Base-by-base conservation (phyloP, 805 yeast species). In the Alloascoidea hylecoeti region DNA sequence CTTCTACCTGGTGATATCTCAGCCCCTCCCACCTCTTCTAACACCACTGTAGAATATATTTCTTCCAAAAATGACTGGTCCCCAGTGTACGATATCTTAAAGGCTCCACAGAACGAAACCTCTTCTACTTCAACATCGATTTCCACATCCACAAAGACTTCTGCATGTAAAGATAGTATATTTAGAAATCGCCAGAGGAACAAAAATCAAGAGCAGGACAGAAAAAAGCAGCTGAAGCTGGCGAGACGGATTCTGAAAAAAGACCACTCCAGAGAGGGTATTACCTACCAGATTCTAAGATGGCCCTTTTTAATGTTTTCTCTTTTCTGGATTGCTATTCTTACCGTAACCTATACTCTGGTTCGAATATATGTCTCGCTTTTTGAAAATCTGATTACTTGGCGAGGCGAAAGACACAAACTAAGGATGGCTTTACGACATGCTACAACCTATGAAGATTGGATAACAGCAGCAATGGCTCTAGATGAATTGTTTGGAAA, bases 301-400 rank as follows among this genome's bases (percentile, higher is more conserved):
- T 80, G 79, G 70, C 94, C 92, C 0, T 53, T 78, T 3, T 57
- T 81, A 39, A 35, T 69, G 0, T 55, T 70, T 14, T 69, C 75
- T 1, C 44, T 68, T 2, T 19, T 58, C 13, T 81, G 88, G 85
- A 60, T 78, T 1, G 28, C 49, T 0, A 41, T 75, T 2, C 56
- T 81, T 9, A 63, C 73, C 17, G 17, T 63, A 0, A 35, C 68
- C 0, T 81, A 81, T 51, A 52, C 70, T 3, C 27, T 64, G 1
- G 64, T 80, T 2, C 56, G 94, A 35, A 46, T 70, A 2, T 72
- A 72, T 46, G 84, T 81, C 19, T 70, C 81, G 1, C 52, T 74
- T 2, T 72, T 70, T 51, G 94, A 81, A 49, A 63, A 68, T 39
- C 48, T 66, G 18, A 55, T 75, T 41, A 68, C 78, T 2, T 75